Base-by-base conservation (phyloP, 2,329 filamentous ascomycete genomes). In the Aspergillus brasiliensis region DNA sequence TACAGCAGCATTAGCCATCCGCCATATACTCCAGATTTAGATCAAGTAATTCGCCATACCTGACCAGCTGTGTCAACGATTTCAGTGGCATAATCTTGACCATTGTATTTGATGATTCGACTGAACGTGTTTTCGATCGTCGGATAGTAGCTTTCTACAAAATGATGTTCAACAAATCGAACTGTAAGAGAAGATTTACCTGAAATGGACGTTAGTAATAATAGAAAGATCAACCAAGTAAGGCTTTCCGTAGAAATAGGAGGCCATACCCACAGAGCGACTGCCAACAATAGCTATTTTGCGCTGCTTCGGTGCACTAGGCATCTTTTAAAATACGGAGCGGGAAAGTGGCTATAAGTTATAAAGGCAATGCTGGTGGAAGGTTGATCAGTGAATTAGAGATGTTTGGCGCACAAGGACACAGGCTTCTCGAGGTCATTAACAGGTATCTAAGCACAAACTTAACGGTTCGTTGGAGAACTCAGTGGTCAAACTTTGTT, bases 51-150 rank as follows among this genome's bases (percentile, higher is more conserved):
- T 51, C 59, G 54, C 67, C 81, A 72, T 83, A 92, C 90, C 84
- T 97, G 93, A 62, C 95, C 95, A 56, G 95, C 95, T 27, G 95
- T 99, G 76, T 99, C 95, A 76, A 99, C 95, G 71, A 99, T 98
- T 81, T 99, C 95, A 11, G 93, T 97, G 54, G 91, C 88, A 78
- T 88, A 99, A 67, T 98, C 95, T 77, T 97, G 92, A 53, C 91
- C 90, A 78, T 95, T 96, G 78, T 91, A 90, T 70, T 91, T 90
- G 76, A 99, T 97, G 68, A 92, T 89, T 77, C 96, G 96, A 82
- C 90, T 96, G 77, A 99, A 99, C 2, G 94, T 98, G 78, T 98
- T 99, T 78, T 99, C 95, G 72, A 99, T 98, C 42, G 95, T 99
- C 37, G 95, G 95, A 77, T 99, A 99, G 80, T 99, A 99, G 78